These are phyloP conservation scores for Triticum urartu DNA, from an alignment of 176 grass and related monocot genomes.

Conservation along the genomic window DNA sequence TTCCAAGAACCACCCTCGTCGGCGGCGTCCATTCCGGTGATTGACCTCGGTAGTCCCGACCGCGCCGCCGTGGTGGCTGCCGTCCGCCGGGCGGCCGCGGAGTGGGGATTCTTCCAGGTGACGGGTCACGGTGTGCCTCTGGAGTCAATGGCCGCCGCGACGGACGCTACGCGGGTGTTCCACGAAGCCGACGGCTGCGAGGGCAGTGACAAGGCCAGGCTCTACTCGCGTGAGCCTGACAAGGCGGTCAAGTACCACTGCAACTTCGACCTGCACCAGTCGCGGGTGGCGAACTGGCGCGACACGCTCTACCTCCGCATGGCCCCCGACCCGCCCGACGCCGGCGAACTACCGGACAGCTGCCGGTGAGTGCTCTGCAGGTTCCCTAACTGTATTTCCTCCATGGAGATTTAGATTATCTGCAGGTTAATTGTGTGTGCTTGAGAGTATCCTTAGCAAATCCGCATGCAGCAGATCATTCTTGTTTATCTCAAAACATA, in stretches of 20 bases:
- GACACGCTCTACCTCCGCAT: constrained; percentile 64
- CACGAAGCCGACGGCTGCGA: constrained; percentile 37
- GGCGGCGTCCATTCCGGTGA: not conserved
- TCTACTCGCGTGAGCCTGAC: constrained; percentile 53
- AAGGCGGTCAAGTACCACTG: constrained; percentile 52
- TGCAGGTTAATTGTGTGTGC: no score
- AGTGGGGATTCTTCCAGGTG: constrained; percentile 82
- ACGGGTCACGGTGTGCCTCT: constrained; percentile 42
- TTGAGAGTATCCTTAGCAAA: no score
- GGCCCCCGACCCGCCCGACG: constrained; percentile 37
- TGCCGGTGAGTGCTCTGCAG: constrained; percentile 36
- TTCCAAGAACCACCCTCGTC: not conserved
- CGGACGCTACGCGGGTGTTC: constrained; percentile 27
- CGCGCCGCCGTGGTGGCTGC: constrained; percentile 12
- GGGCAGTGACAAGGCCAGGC: constrained; percentile 45
- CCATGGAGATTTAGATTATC: not conserved
- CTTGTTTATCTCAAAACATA: no score
- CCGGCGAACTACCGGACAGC: constrained; percentile 34
- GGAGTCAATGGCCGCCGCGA: not conserved
- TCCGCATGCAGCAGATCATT: no score
- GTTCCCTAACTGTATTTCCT: not conserved
- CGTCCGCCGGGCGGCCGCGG: constrained; percentile 19
- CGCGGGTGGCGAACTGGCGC: constrained; percentile 49
- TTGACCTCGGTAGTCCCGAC: not conserved
- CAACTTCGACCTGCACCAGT: constrained; percentile 65